These are phyloP conservation scores for Trypanosoma grayi DNA, from an alignment of 208 protist species.

Conservation along the genomic window DNA sequence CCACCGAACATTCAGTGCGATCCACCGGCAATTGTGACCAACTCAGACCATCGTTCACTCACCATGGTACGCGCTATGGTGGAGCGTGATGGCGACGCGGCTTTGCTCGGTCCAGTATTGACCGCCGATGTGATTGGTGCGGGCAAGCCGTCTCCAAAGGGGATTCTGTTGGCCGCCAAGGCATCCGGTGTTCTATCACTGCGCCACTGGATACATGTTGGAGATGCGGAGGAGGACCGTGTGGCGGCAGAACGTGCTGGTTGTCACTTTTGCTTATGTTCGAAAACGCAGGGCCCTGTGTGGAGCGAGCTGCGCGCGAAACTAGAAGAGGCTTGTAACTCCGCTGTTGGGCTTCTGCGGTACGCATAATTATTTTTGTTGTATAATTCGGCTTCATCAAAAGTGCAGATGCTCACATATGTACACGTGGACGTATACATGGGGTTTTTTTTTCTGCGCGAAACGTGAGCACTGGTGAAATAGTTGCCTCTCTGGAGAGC, in stretches of 20 bases:
- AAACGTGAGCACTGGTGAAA: neutral
- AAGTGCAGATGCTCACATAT: too few relatives aligned
- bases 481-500: neutral
- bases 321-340: slow-evolving; percentile 25
- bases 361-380: neutral
- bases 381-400: neutral
- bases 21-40: slow-evolving; percentile 17
- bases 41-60: slow-evolving; percentile 10
- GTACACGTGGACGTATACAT: too few relatives aligned
- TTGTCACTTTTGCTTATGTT: slow-evolving; percentile 55
- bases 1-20: neutral
- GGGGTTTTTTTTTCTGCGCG: neutral
- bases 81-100: neutral
- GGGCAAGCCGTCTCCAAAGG: slow-evolving; percentile 63
- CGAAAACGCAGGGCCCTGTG: slow-evolving; percentile 30
- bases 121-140: slow-evolving; percentile 34
- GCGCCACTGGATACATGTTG: slow-evolving; percentile 55
- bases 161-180: slow-evolving; percentile 32
- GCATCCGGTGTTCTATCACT: slow-evolving; percentile 14
- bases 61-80: slow-evolving; percentile 11
- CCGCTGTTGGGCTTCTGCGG: neutral
- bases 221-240: slow-evolving; percentile 55
- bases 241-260: slow-evolving; percentile 40
- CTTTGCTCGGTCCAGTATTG: slow-evolving; percentile 35
- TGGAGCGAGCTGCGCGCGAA: slow-evolving; percentile 43